Conservation (phyloP, 345 rosid genomes). For the Boechera stricta region DNA sequence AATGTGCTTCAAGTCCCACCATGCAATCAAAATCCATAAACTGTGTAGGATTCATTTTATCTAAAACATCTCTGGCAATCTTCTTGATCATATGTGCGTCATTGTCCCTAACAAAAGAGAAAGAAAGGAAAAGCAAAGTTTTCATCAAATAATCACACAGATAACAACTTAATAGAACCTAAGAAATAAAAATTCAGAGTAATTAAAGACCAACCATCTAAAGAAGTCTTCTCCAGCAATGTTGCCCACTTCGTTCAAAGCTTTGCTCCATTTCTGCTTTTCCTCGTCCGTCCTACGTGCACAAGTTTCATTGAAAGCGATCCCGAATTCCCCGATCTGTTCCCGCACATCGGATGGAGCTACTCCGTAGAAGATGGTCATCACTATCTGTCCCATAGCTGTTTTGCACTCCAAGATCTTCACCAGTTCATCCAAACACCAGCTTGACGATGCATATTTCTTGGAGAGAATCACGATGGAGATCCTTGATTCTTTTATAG, state of each 20-base stretch:
- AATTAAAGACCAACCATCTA: background rate
- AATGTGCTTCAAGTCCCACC: too few species aligned
- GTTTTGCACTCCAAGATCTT: conserved; percentile 25
- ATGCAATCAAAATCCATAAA: too few species aligned
- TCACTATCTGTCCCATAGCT: background rate
- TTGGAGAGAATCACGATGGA: conserved; percentile 19
- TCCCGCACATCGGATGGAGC: conserved; percentile 25
- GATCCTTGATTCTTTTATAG: background rate
- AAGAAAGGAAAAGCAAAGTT: too few species aligned
- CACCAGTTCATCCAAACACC: conserved; percentile 38
- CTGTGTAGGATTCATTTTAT: too few species aligned
- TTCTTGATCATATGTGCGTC: too few species aligned
- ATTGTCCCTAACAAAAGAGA: too few species aligned
- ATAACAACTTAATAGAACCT: too few species aligned
- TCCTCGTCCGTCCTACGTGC: background rate
- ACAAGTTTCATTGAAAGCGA: conserved; percentile 8
- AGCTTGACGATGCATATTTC: conserved; percentile 21
- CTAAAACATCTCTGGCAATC: too few species aligned
- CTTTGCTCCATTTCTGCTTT: background rate
- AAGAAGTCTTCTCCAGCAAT: conserved; percentile 17
- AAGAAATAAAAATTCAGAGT: background rate
- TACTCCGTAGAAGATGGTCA: conserved; percentile 26
- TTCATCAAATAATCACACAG: too few species aligned
- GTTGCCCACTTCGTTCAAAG: background rate
- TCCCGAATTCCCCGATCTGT: conserved; percentile 20